Conservation (phyloP, 305 asterid genomes). For the Nicotiana rustica region DNA sequence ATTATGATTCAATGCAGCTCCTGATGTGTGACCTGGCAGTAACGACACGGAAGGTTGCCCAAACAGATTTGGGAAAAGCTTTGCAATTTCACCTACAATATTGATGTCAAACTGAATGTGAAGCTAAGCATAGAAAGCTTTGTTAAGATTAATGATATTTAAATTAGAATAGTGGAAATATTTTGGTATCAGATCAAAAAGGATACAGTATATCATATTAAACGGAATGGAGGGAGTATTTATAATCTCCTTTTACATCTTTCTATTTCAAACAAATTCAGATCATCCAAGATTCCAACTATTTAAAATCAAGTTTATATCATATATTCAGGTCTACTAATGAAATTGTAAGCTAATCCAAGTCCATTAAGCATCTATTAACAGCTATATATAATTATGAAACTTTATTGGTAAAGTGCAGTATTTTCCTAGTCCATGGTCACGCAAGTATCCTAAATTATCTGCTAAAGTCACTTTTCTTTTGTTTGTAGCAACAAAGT, state of each 20-base stretch:
- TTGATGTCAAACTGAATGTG: slow-evolving; percentile 11
- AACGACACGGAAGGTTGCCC: slow-evolving; percentile 68
- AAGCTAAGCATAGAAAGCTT: not conserved
- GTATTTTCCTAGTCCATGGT: not conserved
- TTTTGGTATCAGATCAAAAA: not conserved
- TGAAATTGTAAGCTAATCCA: not conserved
- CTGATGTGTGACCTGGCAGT: slow-evolving; percentile 47
- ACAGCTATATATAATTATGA: no score
- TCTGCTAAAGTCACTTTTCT: no score
- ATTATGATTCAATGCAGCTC: slow-evolving; percentile 41
- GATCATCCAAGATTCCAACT: slow-evolving; percentile 5
- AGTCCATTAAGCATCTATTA: not conserved
- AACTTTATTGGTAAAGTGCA: not conserved
- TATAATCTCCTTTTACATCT: not conserved
- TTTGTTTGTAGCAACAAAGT: no score
- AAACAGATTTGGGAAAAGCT: slow-evolving; percentile 62
- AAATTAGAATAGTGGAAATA: not conserved
- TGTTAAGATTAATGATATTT: not conserved
- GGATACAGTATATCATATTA: not conserved
- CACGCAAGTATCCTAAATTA: no score
- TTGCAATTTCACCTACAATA: slow-evolving; percentile 59
- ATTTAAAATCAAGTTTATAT: not conserved
- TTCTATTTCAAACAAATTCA: not conserved
- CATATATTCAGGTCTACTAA: not conserved
- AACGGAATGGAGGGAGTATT: not conserved